Evolutionary conservation across 2,329 filamentous ascomycete genomes (phyloP), one percentile per base, ranked within the genome.

Genomic region (Cladophialophora yegresii): DNA sequence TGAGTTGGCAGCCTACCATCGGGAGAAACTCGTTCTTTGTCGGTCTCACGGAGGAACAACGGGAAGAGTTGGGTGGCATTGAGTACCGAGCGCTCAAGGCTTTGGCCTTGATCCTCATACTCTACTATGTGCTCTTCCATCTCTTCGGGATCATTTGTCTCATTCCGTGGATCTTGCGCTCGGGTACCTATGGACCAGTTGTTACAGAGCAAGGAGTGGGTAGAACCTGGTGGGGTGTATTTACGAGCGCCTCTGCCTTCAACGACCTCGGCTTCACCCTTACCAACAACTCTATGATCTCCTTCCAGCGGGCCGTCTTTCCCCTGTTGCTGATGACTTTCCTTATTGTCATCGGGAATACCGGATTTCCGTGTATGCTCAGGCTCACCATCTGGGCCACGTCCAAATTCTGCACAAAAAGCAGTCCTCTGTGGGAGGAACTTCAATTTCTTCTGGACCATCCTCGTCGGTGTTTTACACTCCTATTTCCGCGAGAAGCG

Each of bases 201-300:
- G 85, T 97, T n/a, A 80, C 83, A 1, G 76, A 74, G 0, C 82
- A 80, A 57, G 87, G 86, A 8, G 79, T 90, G 70, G 87, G 83
- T 62, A 86, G 86, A 47, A 84, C 85, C 0, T 99, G 95, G 95
- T 99, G 95, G 85, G 92, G 86, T 0, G 87, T 99, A 70, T 99
- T 93, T 78, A 96, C 91, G 0, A 80, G 92, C 13, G 91, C 87
- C 55, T 95, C 92, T 47, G 85, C 92, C 61, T 97, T 99, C 77
- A 97, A 93, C 77, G 93, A 99, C 79, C 79, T 98, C n/a, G 95
- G 95, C 10, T 93, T 92, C 71, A 93, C 93, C 1, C 80, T 99
- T 69, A 98, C 92, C 0, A 89, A 93, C 0, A 91, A 98, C 77
- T 97, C 92, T 70, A 97, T 99, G 92, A 72, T 82, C 9, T 74